A percentile compares a stretch with the other conserved stretches of the same genome.
These are phyloP conservation scores for Rhizopogon rudus DNA, from an alignment of 768 basidiomycete genomes.

Conservation along the genomic window DNA sequence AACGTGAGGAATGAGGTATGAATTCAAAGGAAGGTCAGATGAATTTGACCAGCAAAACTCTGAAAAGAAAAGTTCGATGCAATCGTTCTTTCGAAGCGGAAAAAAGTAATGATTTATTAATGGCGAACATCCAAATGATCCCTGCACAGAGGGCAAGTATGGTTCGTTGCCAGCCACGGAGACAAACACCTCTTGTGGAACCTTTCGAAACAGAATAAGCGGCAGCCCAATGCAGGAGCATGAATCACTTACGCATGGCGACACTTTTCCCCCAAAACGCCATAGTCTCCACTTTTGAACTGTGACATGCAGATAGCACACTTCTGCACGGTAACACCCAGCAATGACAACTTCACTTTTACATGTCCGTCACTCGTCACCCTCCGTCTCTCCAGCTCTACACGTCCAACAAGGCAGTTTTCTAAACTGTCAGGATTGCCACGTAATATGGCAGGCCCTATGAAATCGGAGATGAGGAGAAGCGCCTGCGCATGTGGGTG, in stretches of 20 bases:
- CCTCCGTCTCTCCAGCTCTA: conserved; percentile 57
- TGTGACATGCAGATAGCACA: conserved; percentile 73
- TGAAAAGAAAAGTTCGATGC: background rate
- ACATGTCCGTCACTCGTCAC: conserved; percentile 59
- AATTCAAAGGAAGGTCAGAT: conserved; percentile 1
- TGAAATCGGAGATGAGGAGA: conserved; percentile 53
- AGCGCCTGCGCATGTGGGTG: conserved; percentile 41
- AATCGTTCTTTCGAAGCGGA: background rate
- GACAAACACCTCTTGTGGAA: conserved; percentile 63
- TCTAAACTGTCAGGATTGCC: conserved; percentile 12
- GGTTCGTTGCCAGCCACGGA: conserved; percentile 56
- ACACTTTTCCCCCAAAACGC: conserved; percentile 52
- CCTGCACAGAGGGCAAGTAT: conserved; percentile 65
- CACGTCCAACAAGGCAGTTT: conserved; percentile 32
- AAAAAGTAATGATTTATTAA: conserved; percentile 4
- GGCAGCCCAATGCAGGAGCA: background rate
- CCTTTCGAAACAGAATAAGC: conserved; percentile 17
- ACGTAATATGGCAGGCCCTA: conserved; percentile 45
- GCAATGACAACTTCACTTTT: conserved; percentile 63
- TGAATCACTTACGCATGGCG: conserved; percentile 43
- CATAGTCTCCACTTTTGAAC: conserved; percentile 56
- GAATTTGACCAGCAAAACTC: background rate
- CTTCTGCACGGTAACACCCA: conserved; percentile 60
- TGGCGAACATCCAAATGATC: conserved; percentile 32
- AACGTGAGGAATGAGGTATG: background rate